Percentiles rank a stretch among this genome's conserved stretches.
phyloP scores from a whole-genome alignment of 2,329 filamentous ascomycete genomes.

The Aureobasidium sp. region DNA sequence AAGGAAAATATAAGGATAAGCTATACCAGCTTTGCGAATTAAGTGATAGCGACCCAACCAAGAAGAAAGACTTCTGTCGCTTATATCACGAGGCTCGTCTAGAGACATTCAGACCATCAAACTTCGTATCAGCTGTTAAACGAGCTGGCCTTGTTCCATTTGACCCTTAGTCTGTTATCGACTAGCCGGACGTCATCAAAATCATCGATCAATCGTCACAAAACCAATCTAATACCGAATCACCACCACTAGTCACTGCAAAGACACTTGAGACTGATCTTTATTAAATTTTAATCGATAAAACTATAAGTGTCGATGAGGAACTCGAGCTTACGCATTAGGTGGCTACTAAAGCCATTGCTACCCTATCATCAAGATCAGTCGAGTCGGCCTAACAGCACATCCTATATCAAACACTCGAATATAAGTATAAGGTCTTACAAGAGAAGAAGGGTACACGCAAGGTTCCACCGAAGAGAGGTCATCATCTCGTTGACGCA shows the following conservation, averaged over 20 bases:
- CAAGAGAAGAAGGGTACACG: too few species aligned
- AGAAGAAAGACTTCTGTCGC: background rate
- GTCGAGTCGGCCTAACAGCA: background rate
- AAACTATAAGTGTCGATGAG: too few species aligned
- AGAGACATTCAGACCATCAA: background rate
- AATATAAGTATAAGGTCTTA: background rate
- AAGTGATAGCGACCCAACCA: background rate
- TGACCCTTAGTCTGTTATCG: background rate
- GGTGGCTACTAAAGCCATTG: background rate
- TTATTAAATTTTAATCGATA: too few species aligned
- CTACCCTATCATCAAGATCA: too few species aligned
- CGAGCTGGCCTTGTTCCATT: background rate
- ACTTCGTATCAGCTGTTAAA: background rate
- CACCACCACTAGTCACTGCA: too few species aligned
- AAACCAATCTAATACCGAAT: background rate
- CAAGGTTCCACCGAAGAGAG: too few species aligned
- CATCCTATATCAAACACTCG: background rate
- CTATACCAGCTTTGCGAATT: background rate
- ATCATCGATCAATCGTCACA: too few species aligned
- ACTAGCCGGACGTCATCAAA: background rate
- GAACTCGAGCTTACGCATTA: background rate
- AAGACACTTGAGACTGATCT: too few species aligned
- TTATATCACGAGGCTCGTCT: background rate
- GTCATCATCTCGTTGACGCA: too few species aligned
- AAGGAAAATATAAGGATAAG: constrained; percentile 2